Evolutionary conservation across 306 rosid genomes (phyloP), one percentile per base, ranked within the genome.

Genomic region (Amphicarpaea edgeworthii): DNA sequence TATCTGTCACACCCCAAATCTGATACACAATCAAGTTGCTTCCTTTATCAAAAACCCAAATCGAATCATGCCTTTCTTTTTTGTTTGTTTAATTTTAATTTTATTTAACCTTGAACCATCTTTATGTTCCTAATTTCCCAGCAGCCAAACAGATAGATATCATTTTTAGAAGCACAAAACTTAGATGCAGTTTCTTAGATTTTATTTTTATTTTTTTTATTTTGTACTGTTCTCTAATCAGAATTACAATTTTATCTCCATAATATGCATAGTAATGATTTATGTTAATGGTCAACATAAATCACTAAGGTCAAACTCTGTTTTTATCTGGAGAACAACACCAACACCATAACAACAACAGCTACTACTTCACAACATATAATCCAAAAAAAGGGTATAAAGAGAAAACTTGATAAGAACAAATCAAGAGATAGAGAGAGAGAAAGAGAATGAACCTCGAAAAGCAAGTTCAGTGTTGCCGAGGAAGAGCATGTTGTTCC

Each of bases 401-500:
- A 34, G 24, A 59, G 42, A 59, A 6, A 58, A 21, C 7, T 7
- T 20, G 11, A 53, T 41, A 42, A 14, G 15, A 26, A 64, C 7
- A 53, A 28, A 14, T 5, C 16, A 72, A 46, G 3, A 53, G 3
- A 5, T 30, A 34, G 6, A 60, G 20, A 17, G 7, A 60, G 16
- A 16, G 34, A 41, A 16, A 34, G 40, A 21, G 3, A 37, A 28
- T 50, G 42, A 94, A 94, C 95, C 98, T 82, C 88, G 92, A 80
- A 86, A 92, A 77, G 81, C 51, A 14, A 85, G 77, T 72, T 95
- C 96, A 61, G 84, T 79, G 68, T 76, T 87, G 19, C 97, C 91
- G 17, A 92, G 96, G 86, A 81, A 92, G 79, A 95, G 77, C 97
- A 87, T 87, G 82, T 89, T 89, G 86, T 87, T 90, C 78, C 90